Conservation (phyloP, 441 rosid species). For the Brassica hybrid region DNA sequence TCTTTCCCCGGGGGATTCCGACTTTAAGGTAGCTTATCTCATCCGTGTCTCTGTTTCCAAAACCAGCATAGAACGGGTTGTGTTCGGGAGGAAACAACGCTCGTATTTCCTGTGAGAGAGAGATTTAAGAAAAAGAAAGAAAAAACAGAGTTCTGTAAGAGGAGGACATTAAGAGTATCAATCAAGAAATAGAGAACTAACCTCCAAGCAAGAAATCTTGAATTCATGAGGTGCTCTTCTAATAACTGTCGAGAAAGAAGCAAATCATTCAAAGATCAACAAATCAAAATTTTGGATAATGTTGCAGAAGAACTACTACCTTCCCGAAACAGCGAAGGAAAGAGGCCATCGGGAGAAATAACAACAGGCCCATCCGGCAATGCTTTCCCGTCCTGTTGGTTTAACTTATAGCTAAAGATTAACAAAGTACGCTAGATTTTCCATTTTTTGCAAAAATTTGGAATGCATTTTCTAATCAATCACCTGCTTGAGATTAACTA, state of each 20-base stretch:
- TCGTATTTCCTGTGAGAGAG: slow-evolving; percentile 77
- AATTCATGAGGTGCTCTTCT: slow-evolving; percentile 99
- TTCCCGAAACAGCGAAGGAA: slow-evolving; percentile 94
- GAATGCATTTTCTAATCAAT: background rate
- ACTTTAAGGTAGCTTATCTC: slow-evolving; percentile 96
- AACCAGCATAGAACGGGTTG: slow-evolving; percentile 98
- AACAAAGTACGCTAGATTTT: background rate
- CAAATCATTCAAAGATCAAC: background rate
- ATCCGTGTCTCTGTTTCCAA: slow-evolving; percentile 98
- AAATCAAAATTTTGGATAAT: background rate
- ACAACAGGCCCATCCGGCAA: slow-evolving; percentile 98
- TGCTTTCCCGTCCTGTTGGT: slow-evolving; percentile 80
- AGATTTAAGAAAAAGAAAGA: no score
- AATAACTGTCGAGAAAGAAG: slow-evolving; percentile 61
- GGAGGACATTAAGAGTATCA: no score
- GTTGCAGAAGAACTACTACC: slow-evolving; percentile 50
- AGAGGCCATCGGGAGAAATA: slow-evolving; percentile 96
- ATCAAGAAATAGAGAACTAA: no score
- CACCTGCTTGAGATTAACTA: slow-evolving; percentile 94
- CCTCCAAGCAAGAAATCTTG: slow-evolving; percentile 99
- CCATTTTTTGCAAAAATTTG: background rate
- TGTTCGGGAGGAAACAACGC: slow-evolving; percentile 85
- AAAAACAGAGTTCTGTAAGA: no score
- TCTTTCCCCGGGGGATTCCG: slow-evolving; percentile 96
- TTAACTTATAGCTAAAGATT: slow-evolving; percentile 10